A percentile compares a stretch with the other conserved stretches of the same genome.
These are phyloP conservation scores for Ganoderma leucocontextum DNA, from an alignment of 1,284 basidiomycete genomes.

Conservation along the genomic window DNA sequence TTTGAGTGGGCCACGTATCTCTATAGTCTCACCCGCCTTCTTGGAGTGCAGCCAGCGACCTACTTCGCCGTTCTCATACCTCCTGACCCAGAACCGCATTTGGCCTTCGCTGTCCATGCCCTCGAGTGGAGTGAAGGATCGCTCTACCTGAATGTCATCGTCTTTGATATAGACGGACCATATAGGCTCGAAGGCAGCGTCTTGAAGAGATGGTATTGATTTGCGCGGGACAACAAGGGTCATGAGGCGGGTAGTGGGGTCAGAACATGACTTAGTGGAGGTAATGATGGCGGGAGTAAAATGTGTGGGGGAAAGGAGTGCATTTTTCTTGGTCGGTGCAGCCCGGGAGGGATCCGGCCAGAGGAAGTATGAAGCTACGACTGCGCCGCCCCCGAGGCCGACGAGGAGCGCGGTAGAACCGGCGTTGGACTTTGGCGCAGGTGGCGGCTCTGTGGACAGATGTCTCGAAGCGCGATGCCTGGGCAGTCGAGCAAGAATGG, in stretches of 20 bases:
- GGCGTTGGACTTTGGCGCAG: not conserved
- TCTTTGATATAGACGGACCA: conserved; percentile 87
- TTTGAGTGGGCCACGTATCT: conserved; percentile 79
- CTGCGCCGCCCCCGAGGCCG: conserved; percentile 43
- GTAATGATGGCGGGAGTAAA: conserved; percentile 73
- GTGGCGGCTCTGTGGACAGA: not conserved
- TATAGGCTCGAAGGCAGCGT: conserved; percentile 52
- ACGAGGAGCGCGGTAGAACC: conserved; percentile 24
- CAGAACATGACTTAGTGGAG: conserved; percentile 56
- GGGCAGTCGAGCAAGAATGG: conserved; percentile 1
- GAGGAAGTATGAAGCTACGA: conserved; percentile 57
- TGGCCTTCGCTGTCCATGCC: conserved; percentile 69
- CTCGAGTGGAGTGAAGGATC: conserved; percentile 83
- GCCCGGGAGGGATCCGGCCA: conserved; percentile 55
- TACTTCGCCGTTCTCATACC: conserved; percentile 82
- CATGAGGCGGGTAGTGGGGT: conserved; percentile 53
- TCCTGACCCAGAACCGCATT: conserved; percentile 81
- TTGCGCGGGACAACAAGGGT: conserved; percentile 63
- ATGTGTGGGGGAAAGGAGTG: conserved; percentile 60
- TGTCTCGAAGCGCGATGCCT: not conserved
- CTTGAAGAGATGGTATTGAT: conserved; percentile 42
- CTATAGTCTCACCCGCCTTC: conserved; percentile 69
- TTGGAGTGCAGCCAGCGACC: conserved; percentile 83
- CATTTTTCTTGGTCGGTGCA: conserved; percentile 42
- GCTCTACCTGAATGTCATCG: conserved; percentile 88